Percentiles rank a stretch among this genome's conserved stretches.
These are phyloP conservation scores for Talaromyces amestolkiae DNA, from an alignment of 2,329 filamentous ascomycete species.

Conservation along the genomic window DNA sequence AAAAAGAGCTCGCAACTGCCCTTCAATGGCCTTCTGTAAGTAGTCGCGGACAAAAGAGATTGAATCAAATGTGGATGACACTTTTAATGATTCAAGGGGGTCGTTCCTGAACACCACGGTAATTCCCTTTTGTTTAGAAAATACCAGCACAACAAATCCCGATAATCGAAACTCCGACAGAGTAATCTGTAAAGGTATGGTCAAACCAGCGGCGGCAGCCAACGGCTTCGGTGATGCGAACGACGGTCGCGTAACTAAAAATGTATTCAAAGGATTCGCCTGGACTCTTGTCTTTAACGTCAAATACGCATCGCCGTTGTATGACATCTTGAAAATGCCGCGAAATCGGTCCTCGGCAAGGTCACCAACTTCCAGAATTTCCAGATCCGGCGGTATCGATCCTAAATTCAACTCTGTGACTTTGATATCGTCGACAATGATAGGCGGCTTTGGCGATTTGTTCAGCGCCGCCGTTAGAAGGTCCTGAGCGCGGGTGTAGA, in stretches of 20 bases:
- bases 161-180: constrained; percentile 93
- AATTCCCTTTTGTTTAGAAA: constrained; percentile 94
- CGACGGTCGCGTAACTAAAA: constrained; percentile 81
- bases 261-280: constrained; percentile 96
- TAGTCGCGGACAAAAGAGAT: constrained; percentile 98
- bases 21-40: constrained; percentile 92
- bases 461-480: constrained; percentile 93
- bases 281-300: constrained; percentile 95
- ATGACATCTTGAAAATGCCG: constrained; percentile 99
- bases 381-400: constrained; percentile 87
- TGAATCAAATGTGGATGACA: constrained; percentile 97
- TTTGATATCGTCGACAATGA: constrained; percentile 98
- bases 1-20: constrained; percentile 85
- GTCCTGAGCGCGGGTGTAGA: constrained; percentile 86
- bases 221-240: constrained; percentile 92
- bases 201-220: constrained; percentile 85
- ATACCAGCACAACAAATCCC: constrained; percentile 95
- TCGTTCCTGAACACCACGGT: constrained; percentile 98
- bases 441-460: constrained; percentile 95
- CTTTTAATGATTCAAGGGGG: constrained; percentile 93
- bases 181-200: constrained; percentile 96
- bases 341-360: constrained; percentile 94
- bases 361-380: constrained; percentile 97
- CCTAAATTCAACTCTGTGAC: constrained; percentile 97
- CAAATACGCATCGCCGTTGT: constrained; percentile 90